These are phyloP conservation scores for Dispira parvispora DNA, from an alignment of 192 early-diverging fungal species.

Conservation along the genomic window DNA sequence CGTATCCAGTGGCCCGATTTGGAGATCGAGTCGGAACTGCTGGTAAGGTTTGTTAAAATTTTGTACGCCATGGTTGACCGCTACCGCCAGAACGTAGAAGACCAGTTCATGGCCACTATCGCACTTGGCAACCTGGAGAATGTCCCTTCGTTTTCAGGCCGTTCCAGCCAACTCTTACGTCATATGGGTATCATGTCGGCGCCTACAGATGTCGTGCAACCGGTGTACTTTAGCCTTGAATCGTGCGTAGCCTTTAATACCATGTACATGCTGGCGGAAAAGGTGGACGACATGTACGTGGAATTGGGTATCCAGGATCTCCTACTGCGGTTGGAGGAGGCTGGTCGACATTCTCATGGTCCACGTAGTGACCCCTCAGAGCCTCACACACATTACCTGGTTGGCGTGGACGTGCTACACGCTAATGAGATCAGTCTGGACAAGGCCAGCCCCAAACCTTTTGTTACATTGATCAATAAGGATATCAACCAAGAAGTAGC, in stretches of 20 bases:
- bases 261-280: constrained; percentile 20
- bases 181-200: constrained; percentile 12
- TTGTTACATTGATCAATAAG: constrained; percentile 40
- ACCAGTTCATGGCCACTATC: constrained; percentile 21
- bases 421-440: constrained; percentile 47
- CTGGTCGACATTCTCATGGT: not conserved
- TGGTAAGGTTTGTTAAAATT: constrained; percentile 25
- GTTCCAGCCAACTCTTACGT: not conserved
- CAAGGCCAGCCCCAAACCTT: constrained; percentile 42
- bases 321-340: not conserved
- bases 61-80: constrained; percentile 21
- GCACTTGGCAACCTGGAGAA: constrained; percentile 15
- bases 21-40: constrained; percentile 22
- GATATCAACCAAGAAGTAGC: constrained; percentile 20
- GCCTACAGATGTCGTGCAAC: constrained; percentile 18
- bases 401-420: constrained; percentile 50
- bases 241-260: constrained; percentile 31
- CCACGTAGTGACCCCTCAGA: not conserved
- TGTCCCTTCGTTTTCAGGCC: not conserved
- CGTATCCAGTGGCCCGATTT: constrained; percentile 27
- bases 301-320: constrained; percentile 23
- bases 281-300: constrained; percentile 25
- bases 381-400: constrained; percentile 27
- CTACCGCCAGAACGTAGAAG: constrained; percentile 25
- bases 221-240: constrained; percentile 18